Evolutionary conservation across 768 basidiomycete genomes (phyloP).

Genomic region (Pulveroboletus ravenelii): DNA sequence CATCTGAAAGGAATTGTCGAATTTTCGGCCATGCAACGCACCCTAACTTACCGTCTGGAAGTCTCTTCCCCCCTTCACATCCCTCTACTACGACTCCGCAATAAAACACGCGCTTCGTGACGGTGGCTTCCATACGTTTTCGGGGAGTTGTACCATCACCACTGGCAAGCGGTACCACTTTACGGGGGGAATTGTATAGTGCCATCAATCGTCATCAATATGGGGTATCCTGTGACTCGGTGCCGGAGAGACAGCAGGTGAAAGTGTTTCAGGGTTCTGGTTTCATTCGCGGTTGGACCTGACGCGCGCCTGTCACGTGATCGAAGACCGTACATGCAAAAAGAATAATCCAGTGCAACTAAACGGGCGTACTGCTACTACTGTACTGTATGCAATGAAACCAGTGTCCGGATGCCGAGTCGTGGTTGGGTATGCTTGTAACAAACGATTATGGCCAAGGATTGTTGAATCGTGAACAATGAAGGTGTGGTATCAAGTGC

Average conservation of each 20-base stretch:
- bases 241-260: background rate
- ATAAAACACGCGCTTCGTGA: conserved; percentile 81
- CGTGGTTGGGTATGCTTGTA: conserved; percentile 19
- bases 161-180: conserved; percentile 65
- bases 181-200: conserved; percentile 65
- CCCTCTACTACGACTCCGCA: conserved; percentile 89
- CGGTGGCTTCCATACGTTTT: conserved; percentile 33
- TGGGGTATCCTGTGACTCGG: conserved; percentile 1
- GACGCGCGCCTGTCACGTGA: conserved; percentile 27
- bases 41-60: conserved; percentile 54
- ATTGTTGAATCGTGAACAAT: conserved; percentile 4
- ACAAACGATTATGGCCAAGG: conserved; percentile 1
- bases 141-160: conserved; percentile 56
- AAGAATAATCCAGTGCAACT: conserved; percentile 11
- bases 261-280: background rate
- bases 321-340: conserved; percentile 7
- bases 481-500: conserved; percentile 6
- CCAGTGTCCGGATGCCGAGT: conserved; percentile 3
- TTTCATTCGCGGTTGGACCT: conserved; percentile 3
- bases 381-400: conserved; percentile 3
- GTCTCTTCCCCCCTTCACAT: conserved; percentile 62
- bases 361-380: conserved; percentile 2
- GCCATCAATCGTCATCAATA: conserved; percentile 45
- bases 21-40: background rate
- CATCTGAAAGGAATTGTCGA: conserved; percentile 44